phyloP scores from a whole-genome alignment of 495 filamentous ascomycete genomes.

The Halenospora varia region DNA sequence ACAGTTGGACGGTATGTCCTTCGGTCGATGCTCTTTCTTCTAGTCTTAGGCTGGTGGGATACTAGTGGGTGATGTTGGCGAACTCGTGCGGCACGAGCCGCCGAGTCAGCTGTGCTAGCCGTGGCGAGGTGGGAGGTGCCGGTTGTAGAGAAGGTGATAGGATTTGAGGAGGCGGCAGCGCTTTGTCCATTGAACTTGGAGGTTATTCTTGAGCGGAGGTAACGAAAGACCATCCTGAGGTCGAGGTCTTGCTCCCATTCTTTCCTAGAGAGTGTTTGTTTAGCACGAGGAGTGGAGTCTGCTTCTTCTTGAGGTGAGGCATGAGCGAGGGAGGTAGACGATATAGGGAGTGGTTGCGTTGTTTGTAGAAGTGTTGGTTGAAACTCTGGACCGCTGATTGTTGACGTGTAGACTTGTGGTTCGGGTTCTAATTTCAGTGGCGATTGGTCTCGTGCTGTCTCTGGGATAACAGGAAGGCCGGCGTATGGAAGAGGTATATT shows the following conservation, averaged over 20 bases:
- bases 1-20: conserved; percentile 48
- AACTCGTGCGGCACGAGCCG: conserved; percentile 76
- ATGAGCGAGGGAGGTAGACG: conserved; percentile 3
- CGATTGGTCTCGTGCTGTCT: conserved; percentile 32
- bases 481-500: conserved; percentile 50
- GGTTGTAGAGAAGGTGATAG: conserved; percentile 33
- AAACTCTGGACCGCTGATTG: neutral
- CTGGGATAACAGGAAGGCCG: conserved; percentile 50
- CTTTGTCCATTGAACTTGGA: conserved; percentile 30
- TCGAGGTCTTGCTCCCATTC: conserved; percentile 91
- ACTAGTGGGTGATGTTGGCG: conserved; percentile 83
- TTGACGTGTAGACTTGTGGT: neutral
- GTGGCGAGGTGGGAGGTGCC: conserved; percentile 36
- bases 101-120: conserved; percentile 56
- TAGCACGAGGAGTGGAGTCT: conserved; percentile 22
- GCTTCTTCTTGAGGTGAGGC: neutral
- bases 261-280: conserved; percentile 44
- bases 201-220: conserved; percentile 72
- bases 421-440: conserved; percentile 3
- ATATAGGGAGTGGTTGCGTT: conserved; percentile 16
- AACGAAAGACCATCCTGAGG: conserved; percentile 82
- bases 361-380: conserved; percentile 27
- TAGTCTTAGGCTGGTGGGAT: conserved; percentile 37
- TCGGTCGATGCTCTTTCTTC: conserved; percentile 39
- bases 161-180: conserved; percentile 24